Base-by-base conservation (phyloP, 2,329 filamentous ascomycete species). In the Penicillium nordicum region DNA sequence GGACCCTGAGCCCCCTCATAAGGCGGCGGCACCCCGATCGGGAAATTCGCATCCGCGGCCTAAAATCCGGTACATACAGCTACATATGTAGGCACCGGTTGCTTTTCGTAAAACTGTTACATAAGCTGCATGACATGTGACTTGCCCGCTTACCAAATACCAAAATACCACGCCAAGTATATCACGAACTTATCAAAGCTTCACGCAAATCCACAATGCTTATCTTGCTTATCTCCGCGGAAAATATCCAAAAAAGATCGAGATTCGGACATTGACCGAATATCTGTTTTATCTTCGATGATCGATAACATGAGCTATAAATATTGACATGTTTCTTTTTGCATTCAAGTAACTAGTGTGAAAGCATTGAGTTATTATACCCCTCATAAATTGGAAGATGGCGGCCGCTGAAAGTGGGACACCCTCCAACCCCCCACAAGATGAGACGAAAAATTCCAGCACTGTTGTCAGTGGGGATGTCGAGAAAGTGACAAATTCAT, bases 381-480 rank as follows among this genome's bases (percentile, higher is more conserved):
- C 8, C 14, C 5, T 30, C 43, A 16, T 6, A 36, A 18, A 29
- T 21, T 37, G 18, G 37, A 50, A 45, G 16, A 47, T 37, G 30
- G 12, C 32, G n/a, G 34, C 30, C 14, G 5, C 47, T 7, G 40
- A 50, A 38, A 27, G 47, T 46, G 42, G 21, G n/a, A 7, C 23
- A 48, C 16, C 16, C 7, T 8, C 60, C 57, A n/a, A 59, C 29
- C 38, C 16, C 29, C 10, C 23, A 25, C 25, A 61, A 12, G 50
- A 61, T 1, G 59, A 61, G 23, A 9, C 61, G 46, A 16, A 60
- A 50, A 53, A 64, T 53, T 14, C 47, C 30, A 16, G 16, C 32
- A 32, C 47, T 25, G 27, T 57, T 16, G 25, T 50, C 10, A 41
- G 32, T 21, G 27, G 42, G 14, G 32, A 59, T 32, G 27, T 46